Evolutionary conservation across 768 basidiomycete genomes (phyloP).

Genomic region (Lentinula guzmanii): DNA sequence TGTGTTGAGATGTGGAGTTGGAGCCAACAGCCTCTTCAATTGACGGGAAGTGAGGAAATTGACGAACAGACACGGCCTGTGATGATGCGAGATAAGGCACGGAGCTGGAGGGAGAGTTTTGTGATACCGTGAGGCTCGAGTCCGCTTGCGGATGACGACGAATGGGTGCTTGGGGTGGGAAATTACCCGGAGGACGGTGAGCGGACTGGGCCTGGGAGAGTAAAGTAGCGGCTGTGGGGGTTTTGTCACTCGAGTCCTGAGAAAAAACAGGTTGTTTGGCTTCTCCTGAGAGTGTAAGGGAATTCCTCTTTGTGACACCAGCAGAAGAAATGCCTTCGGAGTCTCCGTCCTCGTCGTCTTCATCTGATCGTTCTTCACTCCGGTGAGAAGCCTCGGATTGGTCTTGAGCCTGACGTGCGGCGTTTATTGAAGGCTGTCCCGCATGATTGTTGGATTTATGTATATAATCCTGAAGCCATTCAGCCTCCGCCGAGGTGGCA

Average conservation of each 20-base stretch:
- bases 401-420: conserved; percentile 67
- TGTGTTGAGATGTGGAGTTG: conserved; percentile 69
- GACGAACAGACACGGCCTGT: conserved; percentile 61
- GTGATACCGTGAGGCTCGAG: conserved; percentile 45
- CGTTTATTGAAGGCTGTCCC: conserved; percentile 67
- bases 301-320: conserved; percentile 65
- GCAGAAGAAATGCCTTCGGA: conserved; percentile 67
- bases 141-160: conserved; percentile 68
- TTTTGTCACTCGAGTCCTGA: conserved; percentile 77
- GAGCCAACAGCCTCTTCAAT: conserved; percentile 81
- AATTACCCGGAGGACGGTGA: conserved; percentile 52
- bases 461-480: conserved; percentile 89
- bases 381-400: conserved; percentile 54
- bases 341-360: conserved; percentile 80
- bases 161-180: conserved; percentile 69
- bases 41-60: conserved; percentile 74
- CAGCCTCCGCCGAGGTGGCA: conserved; percentile 85
- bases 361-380: conserved; percentile 71
- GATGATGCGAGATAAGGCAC: conserved; percentile 44
- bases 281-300: conserved; percentile 59
- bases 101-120: conserved; percentile 47
- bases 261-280: conserved; percentile 50
- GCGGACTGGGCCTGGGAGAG: conserved; percentile 74
- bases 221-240: conserved; percentile 73
- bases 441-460: conserved; percentile 87